Evolutionary conservation across 2,329 filamentous ascomycete genomes (phyloP), one percentile per base, ranked within the genome.

Genomic region (Fusarium sacchari): DNA sequence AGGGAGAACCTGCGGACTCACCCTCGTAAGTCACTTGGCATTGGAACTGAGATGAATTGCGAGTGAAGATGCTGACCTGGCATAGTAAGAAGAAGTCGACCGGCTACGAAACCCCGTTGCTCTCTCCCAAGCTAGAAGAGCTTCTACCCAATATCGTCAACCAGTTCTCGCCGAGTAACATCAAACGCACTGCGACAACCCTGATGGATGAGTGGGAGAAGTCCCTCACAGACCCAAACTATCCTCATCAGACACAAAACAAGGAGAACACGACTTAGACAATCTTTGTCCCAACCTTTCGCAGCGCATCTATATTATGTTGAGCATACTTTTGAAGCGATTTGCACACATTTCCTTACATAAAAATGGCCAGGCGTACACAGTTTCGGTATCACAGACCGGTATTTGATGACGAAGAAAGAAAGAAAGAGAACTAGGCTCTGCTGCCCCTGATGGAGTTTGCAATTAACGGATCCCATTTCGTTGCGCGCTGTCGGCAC

Each of bases 151-250:
- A 91, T 55, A 88, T 92, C 53, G 87, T 97, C 63, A 91, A 91
- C 79, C 91, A 92, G 72, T 83, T 95, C 46, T 89, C 90, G 14
- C 93, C 95, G 0, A 91, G 90, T 75, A 95, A 94, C 77, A 84
- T 98, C 75, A 94, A 94, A 80, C 89, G 91, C 42, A 96, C 94
- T 2, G 94, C 95, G n/a, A 93, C 91, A 40, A 93, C 92, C 71
- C 86, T 97, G 64, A 94, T 98, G 90, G 93, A 91, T 73, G 95
- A 97, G 80, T 97, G 94, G 94, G 96, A 98, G 84, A 94, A 91
- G 81, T 83, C 82, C 8, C 75, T 84, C 47, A 74, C 76, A 11
- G 73, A 80, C 14, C 80, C 82, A 17, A 78, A 80, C 50, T 50
- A 69, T 26, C 74, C 72, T 40, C 76, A 77, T 69, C 73, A 77